phyloP scores from a whole-genome alignment of 1,139 yeast species.

The Blastobotrys niveus region DNA sequence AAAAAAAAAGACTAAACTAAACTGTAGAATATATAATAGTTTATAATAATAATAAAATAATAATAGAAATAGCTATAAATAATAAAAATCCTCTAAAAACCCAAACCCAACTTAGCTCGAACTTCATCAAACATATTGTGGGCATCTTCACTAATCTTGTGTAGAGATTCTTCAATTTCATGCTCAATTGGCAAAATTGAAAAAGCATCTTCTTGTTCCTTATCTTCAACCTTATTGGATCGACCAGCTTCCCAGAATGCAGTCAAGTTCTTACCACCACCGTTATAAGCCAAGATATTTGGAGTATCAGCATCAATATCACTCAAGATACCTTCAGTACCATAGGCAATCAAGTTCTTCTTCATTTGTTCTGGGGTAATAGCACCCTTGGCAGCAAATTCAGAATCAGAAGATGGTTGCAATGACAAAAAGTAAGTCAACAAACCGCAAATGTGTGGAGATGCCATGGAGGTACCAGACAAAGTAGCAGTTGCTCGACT shows the following conservation, averaged over 20 bases:
- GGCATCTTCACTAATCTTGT: slow-evolving; percentile 22
- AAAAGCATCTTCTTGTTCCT: slow-evolving; percentile 16
- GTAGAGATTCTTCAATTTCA: slow-evolving; percentile 23
- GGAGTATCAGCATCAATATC: slow-evolving; percentile 83
- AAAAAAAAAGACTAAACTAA: neutral
- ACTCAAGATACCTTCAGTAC: slow-evolving; percentile 60
- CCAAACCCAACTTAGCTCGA: slow-evolving; percentile 23
- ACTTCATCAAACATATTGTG: slow-evolving; percentile 23
- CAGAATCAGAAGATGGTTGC: slow-evolving; percentile 80
- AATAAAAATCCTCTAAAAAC: slow-evolving; percentile 15
- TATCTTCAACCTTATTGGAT: slow-evolving; percentile 6
- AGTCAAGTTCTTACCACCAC: slow-evolving; percentile 78
- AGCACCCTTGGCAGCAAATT: slow-evolving; percentile 51
- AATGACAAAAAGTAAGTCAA: slow-evolving; percentile 78
- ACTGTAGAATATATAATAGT: slow-evolving; percentile 4
- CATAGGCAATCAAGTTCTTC: slow-evolving; percentile 76
- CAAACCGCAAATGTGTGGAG: slow-evolving; percentile 94
- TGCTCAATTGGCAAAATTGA: slow-evolving; percentile 25
- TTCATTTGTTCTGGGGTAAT: slow-evolving; percentile 83
- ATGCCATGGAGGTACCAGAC: slow-evolving; percentile 99
- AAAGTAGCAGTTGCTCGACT: slow-evolving; percentile 78
- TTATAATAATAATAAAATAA: slow-evolving; percentile 1
- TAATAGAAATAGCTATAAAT: neutral
- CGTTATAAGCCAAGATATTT: slow-evolving; percentile 84
- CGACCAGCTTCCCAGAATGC: slow-evolving; percentile 52